Evolutionary conservation across 768 basidiomycete genomes (phyloP), one percentile per base, ranked within the genome.

Genomic region (Hydnum rufescens): DNA sequence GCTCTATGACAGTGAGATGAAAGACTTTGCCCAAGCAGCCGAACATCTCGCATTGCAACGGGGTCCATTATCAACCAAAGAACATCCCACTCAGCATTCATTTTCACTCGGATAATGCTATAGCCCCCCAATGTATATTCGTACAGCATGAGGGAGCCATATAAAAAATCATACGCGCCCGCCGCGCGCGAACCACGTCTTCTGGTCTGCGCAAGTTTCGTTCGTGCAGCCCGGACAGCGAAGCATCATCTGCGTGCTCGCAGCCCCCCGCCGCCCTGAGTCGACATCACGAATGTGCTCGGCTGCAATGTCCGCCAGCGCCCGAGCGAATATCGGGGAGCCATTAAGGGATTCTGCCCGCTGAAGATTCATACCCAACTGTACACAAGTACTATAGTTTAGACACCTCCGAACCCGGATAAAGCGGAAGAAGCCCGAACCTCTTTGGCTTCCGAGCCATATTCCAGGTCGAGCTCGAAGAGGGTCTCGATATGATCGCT

Each of bases 401-500:
- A 43, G 42, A 22, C 31, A 52, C 22, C 13, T 26, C 49, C 8
- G 4, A 1, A 39, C 1, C 1, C 18, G 23, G 32, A 18, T 13
- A 13, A 36, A 6, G 34, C 56, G 39, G 34, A 34, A 31, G 34
- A 18, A 30, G 2, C n/a, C 62, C 76, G 62, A 59, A 90, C 90
- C 77, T 93, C 80, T 63, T 74, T 74, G 5, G 85, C 95, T 66
- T 97, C 92, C 66, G 79, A 80, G 53, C 74, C 74, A 61, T 97
- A 95, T 64, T 99, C 95, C 51, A 92, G 64, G 64, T 99, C 95
- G 49, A 97, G 72, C 68, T 99, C 95, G 60, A 85, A 97, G 49
- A 99, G 70, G 23, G 95, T 99, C 71, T 99, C 95, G 61, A 99
- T 97, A 64, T 99, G 95, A 66, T 99, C 95, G 64, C 83, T 90